A percentile compares a stretch with the other conserved stretches of the same genome.
Evolutionary conservation across 257 asterid species (phyloP).

Genomic region (Nicotiana tabacum): DNA sequence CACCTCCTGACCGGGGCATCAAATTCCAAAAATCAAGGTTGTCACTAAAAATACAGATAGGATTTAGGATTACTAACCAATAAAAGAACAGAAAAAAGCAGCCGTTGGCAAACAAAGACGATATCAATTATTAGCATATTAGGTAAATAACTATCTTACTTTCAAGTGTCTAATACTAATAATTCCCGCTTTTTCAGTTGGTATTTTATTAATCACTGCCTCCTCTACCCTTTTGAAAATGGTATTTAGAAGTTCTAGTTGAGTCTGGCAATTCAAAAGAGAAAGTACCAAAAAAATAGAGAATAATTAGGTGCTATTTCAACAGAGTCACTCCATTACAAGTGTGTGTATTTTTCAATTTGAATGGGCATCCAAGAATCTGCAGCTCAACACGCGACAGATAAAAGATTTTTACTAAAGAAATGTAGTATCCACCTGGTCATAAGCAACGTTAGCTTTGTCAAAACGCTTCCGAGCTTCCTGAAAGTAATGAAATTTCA

Average conservation of each 20-base stretch:
- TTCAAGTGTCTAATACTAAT: not conserved
- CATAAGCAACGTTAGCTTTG: conserved; percentile 79
- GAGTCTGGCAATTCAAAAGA: not conserved
- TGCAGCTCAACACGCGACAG: not conserved
- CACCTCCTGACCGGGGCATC: no score
- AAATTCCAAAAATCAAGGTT: not conserved
- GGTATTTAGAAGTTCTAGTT: not conserved
- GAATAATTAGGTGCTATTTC: not conserved
- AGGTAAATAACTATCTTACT: not conserved
- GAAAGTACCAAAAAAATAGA: not conserved
- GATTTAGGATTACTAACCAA: conserved; percentile 2
- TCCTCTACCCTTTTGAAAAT: not conserved
- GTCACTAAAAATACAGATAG: not conserved
- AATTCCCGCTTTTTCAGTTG: not conserved
- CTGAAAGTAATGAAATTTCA: conserved; percentile 42
- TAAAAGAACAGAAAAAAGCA: not conserved
- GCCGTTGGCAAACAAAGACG: not conserved
- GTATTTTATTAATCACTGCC: not conserved
- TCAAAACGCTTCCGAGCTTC: conserved; percentile 98
- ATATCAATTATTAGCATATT: not conserved
- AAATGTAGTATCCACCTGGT: conserved; percentile 58
- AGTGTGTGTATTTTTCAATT: not conserved
- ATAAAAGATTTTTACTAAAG: conserved; percentile 2
- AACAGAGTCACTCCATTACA: not conserved
- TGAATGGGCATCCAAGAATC: not conserved